Conservation (phyloP, 495 filamentous ascomycete genomes). For the Aspergillus hancockii region DNA sequence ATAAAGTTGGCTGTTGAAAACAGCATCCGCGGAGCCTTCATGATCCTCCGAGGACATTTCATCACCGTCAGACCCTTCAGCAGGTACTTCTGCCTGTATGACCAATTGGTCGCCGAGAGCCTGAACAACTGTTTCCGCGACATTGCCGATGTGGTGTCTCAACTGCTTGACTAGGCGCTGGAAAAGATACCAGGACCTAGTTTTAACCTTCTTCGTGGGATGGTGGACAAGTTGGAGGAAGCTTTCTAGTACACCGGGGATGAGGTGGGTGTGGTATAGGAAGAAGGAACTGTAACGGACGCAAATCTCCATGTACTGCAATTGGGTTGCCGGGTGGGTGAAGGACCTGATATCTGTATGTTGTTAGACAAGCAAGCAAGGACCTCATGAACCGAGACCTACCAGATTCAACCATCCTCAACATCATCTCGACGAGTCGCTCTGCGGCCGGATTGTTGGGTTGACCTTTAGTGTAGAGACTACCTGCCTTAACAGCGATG, state of each 20-base stretch:
- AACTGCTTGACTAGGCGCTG: conserved; percentile 89
- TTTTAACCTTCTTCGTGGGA: conserved; percentile 77
- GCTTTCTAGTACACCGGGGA: conserved; percentile 84
- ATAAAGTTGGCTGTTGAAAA: conserved; percentile 88
- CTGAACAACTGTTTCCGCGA: conserved; percentile 84
- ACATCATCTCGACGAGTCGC: conserved; percentile 85
- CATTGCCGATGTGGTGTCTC: conserved; percentile 76
- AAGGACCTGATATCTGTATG: conserved; percentile 73
- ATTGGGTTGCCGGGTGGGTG: conserved; percentile 85
- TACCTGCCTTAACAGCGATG: conserved; percentile 78
- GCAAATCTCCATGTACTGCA: conserved; percentile 98
- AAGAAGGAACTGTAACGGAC: conserved; percentile 94
- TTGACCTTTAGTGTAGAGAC: conserved; percentile 77
- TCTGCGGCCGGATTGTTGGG: conserved; percentile 74
- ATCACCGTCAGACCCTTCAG: conserved; percentile 72
- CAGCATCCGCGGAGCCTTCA: conserved; percentile 80
- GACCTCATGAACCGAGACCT: conserved; percentile 27
- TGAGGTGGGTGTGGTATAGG: conserved; percentile 72
- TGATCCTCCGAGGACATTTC: conserved; percentile 93
- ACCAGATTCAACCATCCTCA: conserved; percentile 91
- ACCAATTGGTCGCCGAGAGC: conserved; percentile 85
- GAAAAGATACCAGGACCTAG: conserved; percentile 96
- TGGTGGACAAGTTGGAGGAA: conserved; percentile 91
- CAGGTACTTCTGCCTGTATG: conserved; percentile 84
- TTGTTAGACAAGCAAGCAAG: conserved; percentile 16